phyloP scores from a whole-genome alignment of 2,329 filamentous ascomycete genomes.

The Juglanconis juglandina region DNA sequence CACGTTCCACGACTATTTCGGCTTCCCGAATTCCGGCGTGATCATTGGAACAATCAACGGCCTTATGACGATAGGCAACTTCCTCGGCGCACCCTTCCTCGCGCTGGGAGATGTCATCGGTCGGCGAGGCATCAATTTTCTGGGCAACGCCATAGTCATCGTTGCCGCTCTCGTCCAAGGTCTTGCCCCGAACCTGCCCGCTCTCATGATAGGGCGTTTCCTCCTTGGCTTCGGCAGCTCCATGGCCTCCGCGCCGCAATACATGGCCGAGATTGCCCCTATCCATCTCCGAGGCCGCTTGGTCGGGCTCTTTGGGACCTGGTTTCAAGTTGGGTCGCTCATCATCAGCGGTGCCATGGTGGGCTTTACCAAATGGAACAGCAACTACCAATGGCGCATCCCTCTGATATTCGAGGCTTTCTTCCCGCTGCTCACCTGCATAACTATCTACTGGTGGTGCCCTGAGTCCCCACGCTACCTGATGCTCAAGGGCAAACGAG shows the following conservation, averaged over 20 bases:
- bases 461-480: conserved; percentile 34
- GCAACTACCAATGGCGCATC: conserved; percentile 35
- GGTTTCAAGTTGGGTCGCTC: conserved; percentile 42
- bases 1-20: conserved; percentile 42
- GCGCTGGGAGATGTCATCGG: conserved; percentile 49
- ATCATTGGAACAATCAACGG: conserved; percentile 43
- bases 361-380: conserved; percentile 34
- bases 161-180: conserved; percentile 46
- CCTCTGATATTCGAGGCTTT: conserved; percentile 43
- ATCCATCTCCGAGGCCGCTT: conserved; percentile 37
- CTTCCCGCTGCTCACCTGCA: conserved; percentile 44
- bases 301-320: conserved; percentile 45
- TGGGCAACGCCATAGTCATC: conserved; percentile 43
- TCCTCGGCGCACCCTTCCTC: conserved; percentile 47
- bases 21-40: conserved; percentile 36
- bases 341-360: conserved; percentile 41
- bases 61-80: conserved; percentile 44
- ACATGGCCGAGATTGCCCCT: conserved; percentile 28
- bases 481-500: conserved; percentile 30
- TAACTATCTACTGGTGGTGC: conserved; percentile 37
- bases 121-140: conserved; percentile 45
- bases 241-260: conserved; percentile 27
- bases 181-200: conserved; percentile 35
- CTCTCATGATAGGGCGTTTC: conserved; percentile 33
- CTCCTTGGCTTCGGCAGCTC: conserved; percentile 33